phyloP scores from a whole-genome alignment of 1,284 basidiomycete species.

The Trametes versicolor region DNA sequence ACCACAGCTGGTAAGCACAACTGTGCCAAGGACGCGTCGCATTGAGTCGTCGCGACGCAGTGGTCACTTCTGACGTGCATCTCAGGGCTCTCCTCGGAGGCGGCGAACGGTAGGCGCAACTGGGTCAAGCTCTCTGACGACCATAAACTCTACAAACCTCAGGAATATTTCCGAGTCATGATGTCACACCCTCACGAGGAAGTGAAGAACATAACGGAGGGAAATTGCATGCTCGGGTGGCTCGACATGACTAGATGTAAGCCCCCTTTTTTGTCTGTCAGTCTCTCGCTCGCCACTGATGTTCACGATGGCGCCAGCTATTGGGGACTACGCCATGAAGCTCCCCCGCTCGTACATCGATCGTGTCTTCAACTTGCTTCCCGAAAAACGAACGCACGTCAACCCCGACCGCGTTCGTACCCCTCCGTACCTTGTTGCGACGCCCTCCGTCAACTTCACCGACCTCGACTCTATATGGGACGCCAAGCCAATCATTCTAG shows the following conservation, averaged over 20 bases:
- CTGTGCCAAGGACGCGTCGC: neutral
- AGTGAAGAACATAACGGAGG: neutral
- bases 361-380: constrained; percentile 20
- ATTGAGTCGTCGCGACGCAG: too few relatives aligned
- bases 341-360: neutral
- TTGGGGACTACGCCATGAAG: constrained; percentile 8
- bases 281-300: too few relatives aligned
- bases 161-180: constrained; percentile 5
- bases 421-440: constrained; percentile 23
- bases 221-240: neutral
- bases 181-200: constrained; percentile 3
- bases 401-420: constrained; percentile 4
- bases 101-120: neutral
- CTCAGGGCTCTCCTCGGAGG: neutral
- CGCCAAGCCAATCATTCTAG: constrained; percentile 14
- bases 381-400: constrained; percentile 1
- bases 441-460: constrained; percentile 21
- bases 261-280: neutral
- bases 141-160: constrained; percentile 1
- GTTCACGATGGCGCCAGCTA: too few relatives aligned
- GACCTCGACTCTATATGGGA: constrained; percentile 20
- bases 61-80: neutral
- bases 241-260: constrained; percentile 10
- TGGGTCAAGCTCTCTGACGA: neutral
- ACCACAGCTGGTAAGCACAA: constrained; percentile 1